Base-by-base conservation (phyloP, 805 yeast genomes). In the Candida gorgasii region DNA sequence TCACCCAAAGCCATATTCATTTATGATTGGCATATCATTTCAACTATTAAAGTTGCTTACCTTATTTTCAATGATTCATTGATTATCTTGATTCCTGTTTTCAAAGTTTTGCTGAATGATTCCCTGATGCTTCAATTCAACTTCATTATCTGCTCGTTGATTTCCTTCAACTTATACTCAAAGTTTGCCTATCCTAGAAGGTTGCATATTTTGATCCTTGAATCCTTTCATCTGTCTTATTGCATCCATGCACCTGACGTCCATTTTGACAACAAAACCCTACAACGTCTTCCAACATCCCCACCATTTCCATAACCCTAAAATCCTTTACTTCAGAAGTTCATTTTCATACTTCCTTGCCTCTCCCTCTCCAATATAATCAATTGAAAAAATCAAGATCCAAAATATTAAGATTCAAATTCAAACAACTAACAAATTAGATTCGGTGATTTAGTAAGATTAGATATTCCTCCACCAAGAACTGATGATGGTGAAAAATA, bases 381-480 rank as follows among this genome's bases (percentile, higher is more conserved):
- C 29, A 27, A 39, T 35, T 20, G 26, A 41, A 24, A 20, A 39
- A 31, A 18, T 31, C 37, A 39, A 39, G 20, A 19, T 23, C 20
- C 28, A 24, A 24, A 24, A 24, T 24, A 22, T 7, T 22, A 24
- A n/a, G n/a, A n/a, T n/a, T n/a, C 26, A 39, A 26, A 45, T 42
- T 24, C 31, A 36, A 36, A 11, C n/a, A 7, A 27, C 40, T 37
- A 37, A 37, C 40, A 37, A 16, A 18, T 19, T 54, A 79, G 84
- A 58, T 76, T 52, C 49, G 86, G 86, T 38, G 73, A 71, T 50
- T 64, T 81, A 33, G 76, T 77, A 38, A 71, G 82, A 61, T 75
- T 80, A 39, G 82, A 76, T 48, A 76, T 80, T 36, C 80, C 84
- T 31, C 85, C 85, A 42, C 82, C 84, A 46, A 74, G 79, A 59